A percentile compares a stretch with the other conserved stretches of the same genome.
Evolutionary conservation across 345 rosid genomes (phyloP).

Genomic region (Eucalyptus curtisii): DNA sequence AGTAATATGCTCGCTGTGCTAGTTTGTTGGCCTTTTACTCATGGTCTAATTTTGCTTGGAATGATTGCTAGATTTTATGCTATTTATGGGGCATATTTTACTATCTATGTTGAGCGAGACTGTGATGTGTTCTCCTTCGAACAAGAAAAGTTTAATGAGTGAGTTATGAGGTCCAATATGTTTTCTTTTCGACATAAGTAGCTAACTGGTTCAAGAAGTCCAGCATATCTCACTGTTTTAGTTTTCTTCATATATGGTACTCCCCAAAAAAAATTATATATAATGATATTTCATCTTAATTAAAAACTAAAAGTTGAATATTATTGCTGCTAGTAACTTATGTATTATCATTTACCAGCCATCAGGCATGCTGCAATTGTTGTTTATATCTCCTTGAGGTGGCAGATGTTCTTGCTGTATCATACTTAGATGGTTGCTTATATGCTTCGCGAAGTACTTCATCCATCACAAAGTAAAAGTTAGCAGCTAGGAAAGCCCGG

Average conservation of each 20-base stretch:
- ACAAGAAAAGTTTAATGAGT: neutral
- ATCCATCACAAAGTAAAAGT: neutral
- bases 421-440: neutral
- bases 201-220: neutral
- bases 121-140: neutral
- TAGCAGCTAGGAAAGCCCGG: neutral
- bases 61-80: neutral
- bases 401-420: neutral
- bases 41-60: neutral
- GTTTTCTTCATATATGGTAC: neutral
- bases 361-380: neutral
- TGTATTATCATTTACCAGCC: neutral
- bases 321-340: neutral
- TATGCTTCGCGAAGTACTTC: neutral
- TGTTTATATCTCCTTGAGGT: neutral
- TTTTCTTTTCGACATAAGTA: neutral
- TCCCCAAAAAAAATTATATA: neutral
- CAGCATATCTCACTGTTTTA: neutral
- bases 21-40: neutral
- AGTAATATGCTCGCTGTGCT: neutral
- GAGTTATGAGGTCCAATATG: neutral
- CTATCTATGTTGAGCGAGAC: neutral
- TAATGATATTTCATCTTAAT: neutral
- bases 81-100: neutral
- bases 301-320: neutral